These are phyloP conservation scores for Corchorus olitorius DNA, from an alignment of 345 rosid species.

Conservation along the genomic window DNA sequence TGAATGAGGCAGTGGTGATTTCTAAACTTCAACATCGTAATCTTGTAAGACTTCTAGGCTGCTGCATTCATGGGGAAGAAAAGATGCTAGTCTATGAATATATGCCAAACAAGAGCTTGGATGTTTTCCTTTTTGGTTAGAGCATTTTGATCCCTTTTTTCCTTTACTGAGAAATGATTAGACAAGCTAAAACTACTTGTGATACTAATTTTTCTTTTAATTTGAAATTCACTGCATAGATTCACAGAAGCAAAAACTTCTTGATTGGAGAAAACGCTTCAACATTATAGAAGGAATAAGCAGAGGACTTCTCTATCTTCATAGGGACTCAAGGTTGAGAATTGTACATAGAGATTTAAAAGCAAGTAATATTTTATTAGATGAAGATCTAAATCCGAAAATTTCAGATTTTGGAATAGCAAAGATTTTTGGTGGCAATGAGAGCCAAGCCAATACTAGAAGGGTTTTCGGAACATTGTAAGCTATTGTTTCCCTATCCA, in stretches of 20 bases:
- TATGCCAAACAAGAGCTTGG: constrained; percentile 12
- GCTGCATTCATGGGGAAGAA: constrained; percentile 38
- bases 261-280: constrained; percentile 15
- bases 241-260: background rate
- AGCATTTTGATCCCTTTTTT: background rate
- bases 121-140: constrained; percentile 37
- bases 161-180: too few species aligned
- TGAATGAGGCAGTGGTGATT: constrained; percentile 38
- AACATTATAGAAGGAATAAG: constrained; percentile 14
- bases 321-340: background rate
- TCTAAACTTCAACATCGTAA: constrained; percentile 41
- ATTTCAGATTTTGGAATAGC: constrained; percentile 19
- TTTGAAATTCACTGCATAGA: background rate
- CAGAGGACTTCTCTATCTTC: constrained; percentile 12
- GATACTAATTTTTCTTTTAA: too few species aligned
- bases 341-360: constrained; percentile 15
- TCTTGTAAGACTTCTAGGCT: constrained; percentile 39
- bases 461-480: constrained; percentile 23
- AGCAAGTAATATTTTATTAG: constrained; percentile 16
- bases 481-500: background rate
- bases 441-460: constrained; percentile 2
- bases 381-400: constrained; percentile 12
- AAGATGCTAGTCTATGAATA: background rate
- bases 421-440: background rate
- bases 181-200: too few species aligned